Conservation (phyloP, 495 filamentous ascomycete genomes). For the Parathielavia hyrcaniae region DNA sequence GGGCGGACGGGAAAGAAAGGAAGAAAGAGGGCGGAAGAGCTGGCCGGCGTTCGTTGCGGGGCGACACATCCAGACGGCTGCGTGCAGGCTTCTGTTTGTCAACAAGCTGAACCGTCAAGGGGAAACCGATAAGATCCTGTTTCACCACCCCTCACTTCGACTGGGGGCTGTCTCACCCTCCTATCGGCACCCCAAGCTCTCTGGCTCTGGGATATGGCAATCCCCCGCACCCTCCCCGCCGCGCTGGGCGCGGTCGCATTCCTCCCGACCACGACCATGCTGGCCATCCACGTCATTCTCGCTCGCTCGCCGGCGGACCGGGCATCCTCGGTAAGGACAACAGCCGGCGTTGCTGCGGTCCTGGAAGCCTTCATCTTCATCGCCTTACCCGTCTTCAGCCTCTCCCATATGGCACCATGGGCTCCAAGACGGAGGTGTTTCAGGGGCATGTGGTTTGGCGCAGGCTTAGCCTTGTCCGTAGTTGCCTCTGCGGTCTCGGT, state of each 20-base stretch:
- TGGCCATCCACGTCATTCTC: conserved; percentile 39
- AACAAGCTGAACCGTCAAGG: not conserved
- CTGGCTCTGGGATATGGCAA: conserved; percentile 28
- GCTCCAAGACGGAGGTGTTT: conserved; percentile 20
- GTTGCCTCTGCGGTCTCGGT: conserved; percentile 39
- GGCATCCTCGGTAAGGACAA: conserved; percentile 29
- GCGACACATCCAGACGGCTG: not conserved
- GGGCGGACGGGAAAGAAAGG: not conserved
- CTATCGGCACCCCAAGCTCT: conserved; percentile 4
- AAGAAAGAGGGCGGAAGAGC: not conserved
- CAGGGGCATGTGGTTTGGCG: conserved; percentile 35
- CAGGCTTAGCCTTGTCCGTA: conserved; percentile 32
- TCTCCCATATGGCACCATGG: conserved; percentile 23
- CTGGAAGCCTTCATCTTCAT: conserved; percentile 34
- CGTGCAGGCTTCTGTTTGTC: not conserved
- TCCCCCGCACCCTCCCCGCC: conserved; percentile 30
- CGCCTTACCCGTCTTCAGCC: conserved; percentile 26
- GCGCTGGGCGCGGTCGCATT: conserved; percentile 36
- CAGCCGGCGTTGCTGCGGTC: conserved; percentile 34
- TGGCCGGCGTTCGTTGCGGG: not conserved
- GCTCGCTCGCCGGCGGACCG: conserved; percentile 32
- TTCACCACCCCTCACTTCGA: conserved; percentile 1
- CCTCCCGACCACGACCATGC: conserved; percentile 36
- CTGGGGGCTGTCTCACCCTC: conserved; percentile 1
- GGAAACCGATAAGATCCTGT: conserved; percentile 3